Base-by-base conservation (phyloP, 257 asterid species). In the Jacaranda mimosifolia region DNA sequence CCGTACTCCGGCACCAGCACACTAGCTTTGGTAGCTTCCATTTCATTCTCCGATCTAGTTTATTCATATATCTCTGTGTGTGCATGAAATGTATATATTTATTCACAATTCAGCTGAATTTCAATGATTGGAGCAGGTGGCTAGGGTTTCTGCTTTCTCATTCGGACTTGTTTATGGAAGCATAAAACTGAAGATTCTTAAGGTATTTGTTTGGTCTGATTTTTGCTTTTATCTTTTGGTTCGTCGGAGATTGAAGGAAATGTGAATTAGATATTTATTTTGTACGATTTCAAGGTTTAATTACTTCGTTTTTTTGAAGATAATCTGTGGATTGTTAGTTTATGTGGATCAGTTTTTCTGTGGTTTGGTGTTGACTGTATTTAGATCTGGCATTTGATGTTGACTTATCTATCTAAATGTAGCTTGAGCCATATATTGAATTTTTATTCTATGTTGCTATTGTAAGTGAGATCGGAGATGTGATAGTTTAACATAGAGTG, bases 81-180 rank as follows among this genome's bases (percentile, higher is more conserved):
- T 68, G 19, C n/a, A 4, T 40, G n/a, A 19, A 39, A 9, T 64
- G 35, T 57, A 5, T 42, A 21, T 69, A 42, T 68, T 55, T 45
- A 52, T 60, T 32, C 57, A 63, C 14, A 9, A 70, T 82, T 64
- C 19, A 59, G 57, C 56, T 73, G 77, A 57, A 36, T n/a, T 55
- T 79, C 15, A 21, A 48, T 72, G 72, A 17, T 36, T 75, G 19
- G 48, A 7, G 68, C 87, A 86, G 93, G 93, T 86, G 72, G 91
- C 92, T 87, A 85, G 94, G 87, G 92, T 74, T 74, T 87, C 92
- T 42, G 87, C 84, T 45, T 84, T 89, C 76, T 78, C 92, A 3
- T 67, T 85, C 43, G 92, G 94, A 49, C 42, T 86, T 63, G 88
- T 80, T 39, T 87, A 89, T 74, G 94, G 94, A 4, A 83, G 42